Conservation (phyloP, 129 eudicot species). For the Heracleum sosnowskyi region DNA sequence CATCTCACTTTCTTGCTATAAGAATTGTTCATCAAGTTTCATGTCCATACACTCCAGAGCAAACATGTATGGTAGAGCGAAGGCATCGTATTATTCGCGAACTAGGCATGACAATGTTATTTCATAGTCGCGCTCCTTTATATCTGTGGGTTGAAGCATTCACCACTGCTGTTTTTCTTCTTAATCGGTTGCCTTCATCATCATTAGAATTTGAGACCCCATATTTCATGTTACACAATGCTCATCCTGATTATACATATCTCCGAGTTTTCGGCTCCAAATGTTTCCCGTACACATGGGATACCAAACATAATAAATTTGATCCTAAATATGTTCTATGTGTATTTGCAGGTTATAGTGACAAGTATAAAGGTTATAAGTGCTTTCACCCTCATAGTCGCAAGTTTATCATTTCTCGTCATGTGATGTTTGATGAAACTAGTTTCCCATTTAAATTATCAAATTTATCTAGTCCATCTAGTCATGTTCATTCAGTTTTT, state of each 20-base stretch:
- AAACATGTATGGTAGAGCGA: neutral
- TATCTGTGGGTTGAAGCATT: slow-evolving; percentile 10
- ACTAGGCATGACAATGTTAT: slow-evolving; percentile 3
- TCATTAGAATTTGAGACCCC: neutral
- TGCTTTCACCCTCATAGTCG: neutral
- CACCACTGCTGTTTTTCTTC: neutral
- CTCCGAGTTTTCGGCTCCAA: neutral
- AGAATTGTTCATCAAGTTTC: neutral
- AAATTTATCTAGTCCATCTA: neutral
- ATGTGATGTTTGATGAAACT: neutral
- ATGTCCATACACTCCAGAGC: slow-evolving; percentile 6
- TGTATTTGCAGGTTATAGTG: neutral
- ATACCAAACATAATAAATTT: neutral
- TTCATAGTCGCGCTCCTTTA: neutral
- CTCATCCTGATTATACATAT: neutral
- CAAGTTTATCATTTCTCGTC: neutral
- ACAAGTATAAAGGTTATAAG: neutral
- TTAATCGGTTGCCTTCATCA: neutral
- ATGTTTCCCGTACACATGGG: neutral
- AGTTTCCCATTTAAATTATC: neutral
- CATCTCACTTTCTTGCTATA: neutral
- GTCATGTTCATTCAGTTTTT: neutral
- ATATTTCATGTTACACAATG: neutral
- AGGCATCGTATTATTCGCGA: neutral
- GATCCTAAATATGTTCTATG: neutral